These are phyloP conservation scores for Capsella rubella DNA, from an alignment of 441 rosid genomes.

Conservation along the genomic window DNA sequence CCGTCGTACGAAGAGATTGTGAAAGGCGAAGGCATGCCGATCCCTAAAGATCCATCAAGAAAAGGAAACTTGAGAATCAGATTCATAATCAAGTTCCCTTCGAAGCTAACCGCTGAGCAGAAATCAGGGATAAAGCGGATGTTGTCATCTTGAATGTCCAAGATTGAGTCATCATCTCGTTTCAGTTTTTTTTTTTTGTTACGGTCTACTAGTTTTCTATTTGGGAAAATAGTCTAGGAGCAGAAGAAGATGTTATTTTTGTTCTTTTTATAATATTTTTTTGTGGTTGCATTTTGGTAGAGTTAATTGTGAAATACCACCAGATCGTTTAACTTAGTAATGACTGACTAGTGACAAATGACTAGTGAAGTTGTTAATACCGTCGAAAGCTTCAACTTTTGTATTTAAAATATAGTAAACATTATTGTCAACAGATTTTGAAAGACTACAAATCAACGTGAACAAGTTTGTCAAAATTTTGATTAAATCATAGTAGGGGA, in stretches of 20 bases:
- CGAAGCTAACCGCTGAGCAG: constrained; percentile 73
- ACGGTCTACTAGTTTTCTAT: background rate
- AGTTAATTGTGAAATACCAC: background rate
- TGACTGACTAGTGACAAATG: background rate
- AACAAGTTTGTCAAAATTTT: constrained; percentile 23
- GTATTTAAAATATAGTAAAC: background rate
- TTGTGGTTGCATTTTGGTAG: background rate
- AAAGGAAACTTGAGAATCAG: constrained; percentile 76
- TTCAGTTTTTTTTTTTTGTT: background rate
- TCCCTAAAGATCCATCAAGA: constrained; percentile 58
- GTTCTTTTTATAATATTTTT: background rate
- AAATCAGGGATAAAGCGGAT: constrained; percentile 74
- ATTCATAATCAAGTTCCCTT: constrained; percentile 71
- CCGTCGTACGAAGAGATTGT: constrained; percentile 76
- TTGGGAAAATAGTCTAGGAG: background rate
- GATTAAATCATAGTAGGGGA: constrained; percentile 9
- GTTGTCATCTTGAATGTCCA: constrained; percentile 37
- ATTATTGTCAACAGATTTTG: constrained; percentile 1
- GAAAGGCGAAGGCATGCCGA: constrained; percentile 85
- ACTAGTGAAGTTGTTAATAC: background rate
- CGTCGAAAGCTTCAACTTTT: background rate
- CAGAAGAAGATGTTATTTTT: background rate
- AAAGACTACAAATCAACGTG: background rate
- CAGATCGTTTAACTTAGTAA: background rate
- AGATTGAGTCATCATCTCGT: background rate